Base-by-base conservation (phyloP, 805 yeast species). In the Peterozyma toletana region DNA sequence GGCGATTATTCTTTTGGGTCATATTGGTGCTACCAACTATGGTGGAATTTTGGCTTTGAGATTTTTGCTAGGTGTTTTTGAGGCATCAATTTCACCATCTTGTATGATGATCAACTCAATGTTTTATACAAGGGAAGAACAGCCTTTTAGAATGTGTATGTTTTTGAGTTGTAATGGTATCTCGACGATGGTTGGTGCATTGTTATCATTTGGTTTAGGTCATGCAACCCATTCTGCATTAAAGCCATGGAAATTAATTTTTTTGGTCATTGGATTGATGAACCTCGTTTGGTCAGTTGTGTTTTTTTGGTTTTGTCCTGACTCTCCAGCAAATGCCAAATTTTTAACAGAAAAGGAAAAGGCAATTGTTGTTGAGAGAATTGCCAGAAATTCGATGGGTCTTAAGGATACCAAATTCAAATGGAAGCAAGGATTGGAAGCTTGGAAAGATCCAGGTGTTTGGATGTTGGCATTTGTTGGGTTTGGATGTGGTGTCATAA, bases 241-340 rank as follows among this genome's bases (percentile, higher is more conserved):
- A 10, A 55, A 55, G 1, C 60, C 62, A 10, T 82, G 86, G 84
- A 72, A 74, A 50, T 54, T 80, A n/a, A 70, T 78, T 43, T 73
- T 70, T 31, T 71, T 78, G 40, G 67, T 75, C 43, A 87, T 85
- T 40, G 72, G 77, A 11, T 55, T 75, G 35, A 76, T 85, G 0
- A 60, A 78, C 18, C 27, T 71, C 15, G 47, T 68, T n/a, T 31
- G 41, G 2, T 30, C 35, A 14, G 46, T 42, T 9, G 14, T 45
- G 4, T 47, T 48, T 33, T 50, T 33, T 43, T 50, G 50, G 37
- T 30, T 39, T 55, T 34, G 38, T 9, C 68, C 68, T 6, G 59
- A 59, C 43, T 44, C 52, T 21, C 68, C 68, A 5, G 52, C 60
- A 7, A 47, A 43, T 11, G 72, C 73, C 10, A 60, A 68, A 67